These are phyloP conservation scores for Oryza glaberrima DNA, from an alignment of 176 grass and related monocot genomes.

Conservation along the genomic window DNA sequence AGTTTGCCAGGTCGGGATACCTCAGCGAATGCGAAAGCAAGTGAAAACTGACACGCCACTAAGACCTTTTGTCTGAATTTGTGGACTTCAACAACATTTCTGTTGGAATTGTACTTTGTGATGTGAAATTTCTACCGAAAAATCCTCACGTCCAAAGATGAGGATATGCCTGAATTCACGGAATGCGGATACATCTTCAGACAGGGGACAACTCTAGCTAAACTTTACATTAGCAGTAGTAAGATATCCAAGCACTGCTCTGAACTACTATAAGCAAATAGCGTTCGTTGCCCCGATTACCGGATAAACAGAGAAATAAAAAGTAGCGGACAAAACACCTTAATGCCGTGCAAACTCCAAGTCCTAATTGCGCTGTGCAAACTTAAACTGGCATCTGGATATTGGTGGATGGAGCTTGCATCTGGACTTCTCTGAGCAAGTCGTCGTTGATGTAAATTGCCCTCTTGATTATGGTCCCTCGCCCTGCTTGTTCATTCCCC, in stretches of 20 bases:
- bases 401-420: constrained; percentile 21
- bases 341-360: not conserved
- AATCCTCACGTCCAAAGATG: not conserved
- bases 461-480: constrained; percentile 10
- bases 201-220: not conserved
- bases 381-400: constrained; percentile 17
- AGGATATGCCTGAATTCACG: not conserved
- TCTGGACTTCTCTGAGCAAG: constrained; percentile 26
- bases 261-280: not conserved
- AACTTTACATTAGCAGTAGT: not conserved
- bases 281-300: not conserved
- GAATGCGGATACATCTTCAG: not conserved
- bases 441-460: not conserved
- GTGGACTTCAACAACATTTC: not conserved
- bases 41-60: not conserved
- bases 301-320: not conserved
- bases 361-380: not conserved
- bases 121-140: not conserved
- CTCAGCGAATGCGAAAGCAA: not conserved
- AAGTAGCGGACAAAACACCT: not conserved
- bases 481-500: not conserved
- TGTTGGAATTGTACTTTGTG: not conserved
- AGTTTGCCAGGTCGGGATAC: not conserved
- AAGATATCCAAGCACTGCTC: not conserved
- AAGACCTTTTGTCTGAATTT: not conserved